Conservation (phyloP, 2,329 filamentous ascomycete species). For the Triangularia verruculosa region DNA sequence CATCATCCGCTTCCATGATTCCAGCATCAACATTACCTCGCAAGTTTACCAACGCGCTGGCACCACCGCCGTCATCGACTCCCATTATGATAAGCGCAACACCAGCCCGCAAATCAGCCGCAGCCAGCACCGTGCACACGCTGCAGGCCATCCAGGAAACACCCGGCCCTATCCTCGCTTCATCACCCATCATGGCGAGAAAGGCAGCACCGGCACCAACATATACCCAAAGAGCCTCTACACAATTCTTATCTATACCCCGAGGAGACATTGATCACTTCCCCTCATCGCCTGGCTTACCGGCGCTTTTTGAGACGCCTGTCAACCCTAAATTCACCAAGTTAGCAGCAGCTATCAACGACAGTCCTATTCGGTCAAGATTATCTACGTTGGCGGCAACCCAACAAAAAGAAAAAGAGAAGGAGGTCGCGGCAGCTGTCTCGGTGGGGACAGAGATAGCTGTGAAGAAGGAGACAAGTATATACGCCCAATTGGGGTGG, state of each 20-base stretch:
- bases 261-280: conserved; percentile 2
- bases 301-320: conserved; percentile 31
- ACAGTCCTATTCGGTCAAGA: conserved; percentile 23
- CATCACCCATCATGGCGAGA: conserved; percentile 26
- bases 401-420: conserved; percentile 20
- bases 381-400: conserved; percentile 3
- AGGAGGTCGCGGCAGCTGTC: conserved; percentile 19
- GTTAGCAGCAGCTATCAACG: conserved; percentile 16
- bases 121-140: background rate
- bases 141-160: conserved; percentile 11
- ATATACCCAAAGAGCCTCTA: background rate
- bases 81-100: conserved; percentile 26
- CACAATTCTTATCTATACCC: conserved; percentile 6
- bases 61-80: conserved; percentile 10
- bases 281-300: conserved; percentile 23
- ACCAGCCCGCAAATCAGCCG: conserved; percentile 22
- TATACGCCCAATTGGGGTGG: conserved; percentile 57
- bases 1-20: conserved; percentile 29
- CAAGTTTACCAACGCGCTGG: conserved; percentile 22
- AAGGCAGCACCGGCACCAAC: conserved; percentile 12
- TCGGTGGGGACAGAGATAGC: conserved; percentile 12
- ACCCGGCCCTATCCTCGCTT: conserved; percentile 10
- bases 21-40: conserved; percentile 28
- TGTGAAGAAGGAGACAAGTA: conserved; percentile 38
- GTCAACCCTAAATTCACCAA: conserved; percentile 20